A percentile compares a stretch with the other conserved stretches of the same genome.
phyloP scores from a whole-genome alignment of 2,329 filamentous ascomycete genomes.

The Sporothrix globosa region DNA sequence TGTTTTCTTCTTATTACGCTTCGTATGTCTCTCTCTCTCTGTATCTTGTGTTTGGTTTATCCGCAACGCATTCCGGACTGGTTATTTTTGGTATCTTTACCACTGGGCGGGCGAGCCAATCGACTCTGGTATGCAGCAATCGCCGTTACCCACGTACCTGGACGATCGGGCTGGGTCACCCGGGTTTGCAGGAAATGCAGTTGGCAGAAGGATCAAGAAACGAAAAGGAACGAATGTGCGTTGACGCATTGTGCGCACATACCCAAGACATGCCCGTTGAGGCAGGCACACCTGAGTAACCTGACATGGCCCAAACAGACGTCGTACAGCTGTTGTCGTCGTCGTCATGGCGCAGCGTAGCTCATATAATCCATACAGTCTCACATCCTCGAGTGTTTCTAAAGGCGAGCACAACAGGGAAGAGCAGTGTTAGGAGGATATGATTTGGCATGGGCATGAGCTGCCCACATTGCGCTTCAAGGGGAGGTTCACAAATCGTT shows the following conservation, averaged over 20 bases:
- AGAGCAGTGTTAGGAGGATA: neutral
- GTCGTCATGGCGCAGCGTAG: neutral
- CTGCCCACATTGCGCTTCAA: neutral
- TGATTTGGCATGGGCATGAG: neutral
- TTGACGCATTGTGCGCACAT: conserved; percentile 3
- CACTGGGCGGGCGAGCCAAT: neutral
- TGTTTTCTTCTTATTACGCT: neutral
- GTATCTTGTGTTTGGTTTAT: neutral
- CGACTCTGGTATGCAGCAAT: conserved; percentile 8
- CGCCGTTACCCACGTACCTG: conserved; percentile 7
- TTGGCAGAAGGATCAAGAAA: neutral
- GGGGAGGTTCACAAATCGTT: neutral
- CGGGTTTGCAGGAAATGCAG: neutral
- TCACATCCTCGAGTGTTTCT: conserved; percentile 28
- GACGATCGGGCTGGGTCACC: neutral
- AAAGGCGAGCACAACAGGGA: conserved; percentile 29
- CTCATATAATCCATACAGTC: conserved; percentile 30
- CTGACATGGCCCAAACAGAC: neutral
- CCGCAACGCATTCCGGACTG: conserved; percentile 3
- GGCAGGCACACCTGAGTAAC: neutral
- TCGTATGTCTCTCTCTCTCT: neutral
- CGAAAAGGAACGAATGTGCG: neutral
- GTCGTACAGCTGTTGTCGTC: neutral
- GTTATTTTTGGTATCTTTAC: neutral
- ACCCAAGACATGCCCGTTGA: neutral